Base-by-base conservation (phyloP, 805 yeast genomes). In the Pichia sporocuriosa region DNA sequence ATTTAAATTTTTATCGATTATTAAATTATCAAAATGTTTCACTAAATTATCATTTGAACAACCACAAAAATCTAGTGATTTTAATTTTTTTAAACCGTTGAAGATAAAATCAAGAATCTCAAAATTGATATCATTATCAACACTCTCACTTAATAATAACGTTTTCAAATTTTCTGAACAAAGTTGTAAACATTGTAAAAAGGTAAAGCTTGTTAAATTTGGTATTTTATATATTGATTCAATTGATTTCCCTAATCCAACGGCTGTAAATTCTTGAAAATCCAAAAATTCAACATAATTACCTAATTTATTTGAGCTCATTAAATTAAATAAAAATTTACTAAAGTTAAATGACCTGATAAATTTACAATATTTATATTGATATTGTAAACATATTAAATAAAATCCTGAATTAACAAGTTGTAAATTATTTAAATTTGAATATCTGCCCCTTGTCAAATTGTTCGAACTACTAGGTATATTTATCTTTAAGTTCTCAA, bases 211-310 rank as follows among this genome's bases (percentile, higher is more conserved):
- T 0, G 96, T 88, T 31, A 88, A 86, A 84, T 85, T 84, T 61
- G 88, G 94, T 52, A 88, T 88, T 61, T 84, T 94, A 60, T 77
- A 81, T 63, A 84, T 89, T 95, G 88, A 88, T 51, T 81, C 73
- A 10, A 84, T 86, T 0, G 96, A 84, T 49, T 96, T 69, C 2
- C 96, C 96, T 36, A 88, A 69, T 0, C 96, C 96, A 37, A 89
- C 79, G 0, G 90, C 81, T 1, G 96, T 87, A 61, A 88, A 82
- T 51, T 84, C 90, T 54, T 84, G 84, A 54, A 88, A 89, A 64
- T 88, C 96, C 52, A 89, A 73, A 39, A 81, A 78, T 51, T 79
- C 78, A 17, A 85, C 90, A 48, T 73, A 75, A 45, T 69, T 73
- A 15, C 82, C 81, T 36, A 80, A 62, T 32, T 67, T 62, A 3